Evolutionary conservation across 2,329 filamentous ascomycete genomes (phyloP), one percentile per base, ranked within the genome.

Genomic region (Akanthomyces lecanii): DNA sequence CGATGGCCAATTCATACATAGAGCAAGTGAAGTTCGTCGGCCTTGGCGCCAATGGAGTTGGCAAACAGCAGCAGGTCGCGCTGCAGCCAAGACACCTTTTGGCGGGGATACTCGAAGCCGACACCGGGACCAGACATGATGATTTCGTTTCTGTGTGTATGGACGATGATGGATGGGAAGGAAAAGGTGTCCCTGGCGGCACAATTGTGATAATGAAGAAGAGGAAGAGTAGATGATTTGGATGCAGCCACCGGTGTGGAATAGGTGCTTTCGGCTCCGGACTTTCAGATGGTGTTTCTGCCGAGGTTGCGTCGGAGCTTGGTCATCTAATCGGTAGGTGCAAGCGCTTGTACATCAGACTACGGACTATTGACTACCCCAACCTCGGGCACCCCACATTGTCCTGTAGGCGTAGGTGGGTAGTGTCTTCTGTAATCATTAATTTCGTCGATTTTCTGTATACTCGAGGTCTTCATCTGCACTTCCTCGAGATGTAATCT

Each of bases 21-120:
- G 78, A 97, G 87, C 74, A 94, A 96, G 74, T 97, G 92, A 71
- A 97, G 85, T 81, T 97, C 93, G 69, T 96, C 88, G n/a, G 84
- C 83, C 14, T 86, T 94, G 72, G 84, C 88, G 63, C 93, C 93
- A 74, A 97, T 94, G 78, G 89, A 94, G 76, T 89, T 89, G 69
- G 93, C 92, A 75, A 97, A 97, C 65, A 98, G 87, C 65, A 97
- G 82, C 42, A 88, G 86, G 81, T 97, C 93, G 68, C 93, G 87
- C 84, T 93, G 92, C 70, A 91, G 77, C 93, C 92, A 97, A 69
- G 88, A 85, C 12, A 96, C 91, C 72, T 89, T 84, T 71, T 85
- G 80, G 54, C 84, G 76, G 63, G 91, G 91, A 75, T 90, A 96
- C 76, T 95, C 85, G 77, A 93, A 92, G 71, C 92, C 91, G 73